Evolutionary conservation across 352 stramenopile species (phyloP).

Genomic region (Phytophthora aleatoria): DNA sequence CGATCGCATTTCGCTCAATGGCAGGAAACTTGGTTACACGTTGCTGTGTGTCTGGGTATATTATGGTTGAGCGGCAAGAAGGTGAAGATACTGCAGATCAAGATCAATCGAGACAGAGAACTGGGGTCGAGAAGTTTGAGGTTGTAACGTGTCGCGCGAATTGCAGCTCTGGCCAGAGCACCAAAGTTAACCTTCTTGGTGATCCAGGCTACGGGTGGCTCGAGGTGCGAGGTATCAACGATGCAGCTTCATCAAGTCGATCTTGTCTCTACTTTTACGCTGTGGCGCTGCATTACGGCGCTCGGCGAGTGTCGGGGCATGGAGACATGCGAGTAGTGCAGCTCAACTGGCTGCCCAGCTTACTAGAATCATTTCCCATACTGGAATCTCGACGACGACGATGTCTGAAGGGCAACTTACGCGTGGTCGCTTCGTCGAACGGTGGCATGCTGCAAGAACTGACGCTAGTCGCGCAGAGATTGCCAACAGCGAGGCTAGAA

Average conservation of each 20-base stretch:
- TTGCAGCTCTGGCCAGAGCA: not conserved
- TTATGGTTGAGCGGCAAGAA: constrained; percentile 28
- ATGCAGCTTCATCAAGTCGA: constrained; percentile 7
- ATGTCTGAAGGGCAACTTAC: constrained; percentile 52
- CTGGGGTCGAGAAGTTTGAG: constrained; percentile 33
- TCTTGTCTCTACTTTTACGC: constrained; percentile 42
- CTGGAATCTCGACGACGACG: constrained; percentile 44
- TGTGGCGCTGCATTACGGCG: constrained; percentile 39
- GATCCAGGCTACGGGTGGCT: constrained; percentile 55
- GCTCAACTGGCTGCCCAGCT: constrained; percentile 54
- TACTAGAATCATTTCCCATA: constrained; percentile 51
- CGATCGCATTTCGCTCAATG: constrained; percentile 37
- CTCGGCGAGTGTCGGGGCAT: constrained; percentile 10
- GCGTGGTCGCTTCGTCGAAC: constrained; percentile 33
- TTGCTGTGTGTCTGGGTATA: constrained; percentile 12
- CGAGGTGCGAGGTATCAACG: constrained; percentile 15
- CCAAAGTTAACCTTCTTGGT: constrained; percentile 34
- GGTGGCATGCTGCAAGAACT: constrained; percentile 38
- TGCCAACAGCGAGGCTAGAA: constrained; percentile 37
- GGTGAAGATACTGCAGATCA: not conserved
- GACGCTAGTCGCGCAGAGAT: constrained; percentile 48
- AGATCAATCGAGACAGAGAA: constrained; percentile 8
- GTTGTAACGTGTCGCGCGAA: constrained; percentile 26
- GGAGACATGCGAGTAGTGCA: constrained; percentile 27
- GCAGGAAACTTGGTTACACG: constrained; percentile 11